Evolutionary conservation across 768 basidiomycete genomes (phyloP), one percentile per base, ranked within the genome.

Genomic region (Dentipellis fragilis): DNA sequence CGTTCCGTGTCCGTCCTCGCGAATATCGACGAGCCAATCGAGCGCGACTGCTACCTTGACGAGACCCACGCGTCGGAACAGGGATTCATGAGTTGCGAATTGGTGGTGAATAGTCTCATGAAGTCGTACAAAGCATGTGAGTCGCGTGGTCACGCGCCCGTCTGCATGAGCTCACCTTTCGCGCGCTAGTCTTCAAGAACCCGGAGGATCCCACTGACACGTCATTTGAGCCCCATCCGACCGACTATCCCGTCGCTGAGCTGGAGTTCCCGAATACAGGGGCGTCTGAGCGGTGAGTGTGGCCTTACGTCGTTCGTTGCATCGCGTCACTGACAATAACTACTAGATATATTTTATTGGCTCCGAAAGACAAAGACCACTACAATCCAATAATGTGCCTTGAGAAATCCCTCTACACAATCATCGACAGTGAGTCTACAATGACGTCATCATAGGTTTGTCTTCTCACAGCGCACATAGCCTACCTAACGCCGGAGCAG

Each of bases 321-420:
- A 10, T 17, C 2, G 17, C 10, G 22, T 19, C 55, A 36, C 53
- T 54, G 22, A 60, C 40, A 37, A 14, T 48, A 11, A 6, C 52
- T 58, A 22, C 11, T 55, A 90, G 88, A 66, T 92, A 83, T 71
- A 77, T 87, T 58, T 75, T 92, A 57, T 77, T 92, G 52, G 81
- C 77, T 46, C 90, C 90, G 34, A 88, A 83, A 63, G 89, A 93
- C 73, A 82, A 82, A 61, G 89, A 93, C 62, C 87, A 91, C 61
- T 93, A 91, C 68, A 86, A 88, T 65, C 90, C 90, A 12, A 84
- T 93, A 55, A 78, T 85, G 75, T 87, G 87, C 64, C 72, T 93
- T 36, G 85, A 89, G 71, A 75, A 77, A 57, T 78, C 84, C 10
- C 68, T 93, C 29, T 76, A 83, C 66, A 81, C 81, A 50, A 89